phyloP scores from a whole-genome alignment of 352 stramenopile genomes.

The Pythium phragmitis region DNA sequence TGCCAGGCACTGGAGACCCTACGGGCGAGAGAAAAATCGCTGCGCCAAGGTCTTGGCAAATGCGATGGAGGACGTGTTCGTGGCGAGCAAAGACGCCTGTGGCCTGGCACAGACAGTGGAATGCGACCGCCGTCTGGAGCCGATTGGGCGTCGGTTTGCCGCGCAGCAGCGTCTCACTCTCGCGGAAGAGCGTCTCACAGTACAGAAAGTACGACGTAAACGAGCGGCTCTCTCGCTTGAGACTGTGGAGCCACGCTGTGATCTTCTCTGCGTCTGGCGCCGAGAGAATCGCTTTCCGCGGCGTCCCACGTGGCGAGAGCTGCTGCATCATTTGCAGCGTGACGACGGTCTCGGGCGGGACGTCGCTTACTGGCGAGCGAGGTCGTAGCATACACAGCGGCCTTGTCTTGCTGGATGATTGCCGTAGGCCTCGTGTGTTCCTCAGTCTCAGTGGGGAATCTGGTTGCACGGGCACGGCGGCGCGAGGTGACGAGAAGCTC shows the following conservation, averaged over 20 bases:
- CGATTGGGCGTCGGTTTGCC: slow-evolving; percentile 68
- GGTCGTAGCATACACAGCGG: slow-evolving; percentile 23
- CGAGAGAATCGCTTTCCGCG: slow-evolving; percentile 36
- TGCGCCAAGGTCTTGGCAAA: slow-evolving; percentile 55
- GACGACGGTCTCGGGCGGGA: slow-evolving; percentile 23
- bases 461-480: neutral
- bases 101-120: slow-evolving; percentile 72
- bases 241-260: slow-evolving; percentile 54
- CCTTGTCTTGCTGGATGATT: slow-evolving; percentile 17
- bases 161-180: slow-evolving; percentile 54
- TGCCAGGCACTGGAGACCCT: slow-evolving; percentile 2
- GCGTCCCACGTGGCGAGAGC: slow-evolving; percentile 21
- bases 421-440: neutral
- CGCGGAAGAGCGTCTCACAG: slow-evolving; percentile 71
- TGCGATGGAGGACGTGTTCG: slow-evolving; percentile 51
- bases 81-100: slow-evolving; percentile 59
- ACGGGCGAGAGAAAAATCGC: slow-evolving; percentile 61
- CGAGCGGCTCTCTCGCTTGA: slow-evolving; percentile 36
- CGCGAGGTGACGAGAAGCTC: slow-evolving; percentile 17
- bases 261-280: slow-evolving; percentile 60
- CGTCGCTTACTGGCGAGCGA: slow-evolving; percentile 25
- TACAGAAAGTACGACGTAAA: slow-evolving; percentile 76
- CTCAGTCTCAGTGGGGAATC: neutral
- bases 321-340: slow-evolving; percentile 28
- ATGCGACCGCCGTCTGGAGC: slow-evolving; percentile 67